Evolutionary conservation across 1,139 yeast genomes (phyloP).

Genomic region (Yamadazyma trypodendri): DNA sequence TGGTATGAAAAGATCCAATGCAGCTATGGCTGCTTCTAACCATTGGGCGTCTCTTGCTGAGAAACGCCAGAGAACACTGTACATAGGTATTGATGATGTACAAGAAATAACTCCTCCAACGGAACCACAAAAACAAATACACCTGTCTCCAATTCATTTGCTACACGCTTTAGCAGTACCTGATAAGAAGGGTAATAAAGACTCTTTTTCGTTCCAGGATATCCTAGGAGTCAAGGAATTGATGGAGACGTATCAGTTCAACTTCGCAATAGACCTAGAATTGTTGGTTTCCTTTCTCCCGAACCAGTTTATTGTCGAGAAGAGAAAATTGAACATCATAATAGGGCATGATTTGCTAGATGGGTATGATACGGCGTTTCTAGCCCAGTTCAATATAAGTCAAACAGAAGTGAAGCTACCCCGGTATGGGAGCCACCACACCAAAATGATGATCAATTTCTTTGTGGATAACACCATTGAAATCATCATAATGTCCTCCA

Average conservation of each 20-base stretch:
- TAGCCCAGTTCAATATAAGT: slow-evolving; percentile 24
- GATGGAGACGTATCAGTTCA: slow-evolving; percentile 47
- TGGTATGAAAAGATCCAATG: slow-evolving; percentile 23
- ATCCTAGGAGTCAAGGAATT: slow-evolving; percentile 34
- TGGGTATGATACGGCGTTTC: slow-evolving; percentile 11
- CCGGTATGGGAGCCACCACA: slow-evolving; percentile 56
- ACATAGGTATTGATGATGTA: too few species aligned
- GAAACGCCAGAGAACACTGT: neutral
- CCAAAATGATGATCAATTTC: slow-evolving; percentile 64
- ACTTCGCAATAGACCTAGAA: slow-evolving; percentile 45
- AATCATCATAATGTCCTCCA: slow-evolving; percentile 60
- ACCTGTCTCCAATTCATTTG: slow-evolving; percentile 24
- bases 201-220: slow-evolving; percentile 23
- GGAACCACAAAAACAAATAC: slow-evolving; percentile 1
- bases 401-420: slow-evolving; percentile 36
- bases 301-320: slow-evolving; percentile 19
- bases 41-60: slow-evolving; percentile 25
- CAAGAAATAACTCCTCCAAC: too few species aligned
- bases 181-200: slow-evolving; percentile 20
- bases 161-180: slow-evolving; percentile 26
- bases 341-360: slow-evolving; percentile 26
- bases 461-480: slow-evolving; percentile 43
- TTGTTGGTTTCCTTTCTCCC: slow-evolving; percentile 37
- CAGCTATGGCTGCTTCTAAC: slow-evolving; percentile 24
- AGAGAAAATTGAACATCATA: slow-evolving; percentile 29